These are phyloP conservation scores for Gossypium armourianum DNA, from an alignment of 441 rosid genomes.

Conservation along the genomic window DNA sequence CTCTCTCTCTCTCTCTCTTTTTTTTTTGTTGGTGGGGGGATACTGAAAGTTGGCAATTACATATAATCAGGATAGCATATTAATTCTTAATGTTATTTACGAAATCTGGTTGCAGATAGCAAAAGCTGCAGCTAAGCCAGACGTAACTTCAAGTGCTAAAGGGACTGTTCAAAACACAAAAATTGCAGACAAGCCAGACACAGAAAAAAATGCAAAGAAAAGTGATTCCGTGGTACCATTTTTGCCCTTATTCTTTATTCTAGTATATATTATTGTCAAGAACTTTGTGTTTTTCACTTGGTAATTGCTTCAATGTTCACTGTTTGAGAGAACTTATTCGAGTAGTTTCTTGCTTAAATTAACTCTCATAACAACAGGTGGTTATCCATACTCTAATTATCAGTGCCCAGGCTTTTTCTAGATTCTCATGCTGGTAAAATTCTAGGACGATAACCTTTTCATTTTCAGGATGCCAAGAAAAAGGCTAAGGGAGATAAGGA, in stretches of 20 bases:
- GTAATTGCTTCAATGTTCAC: neutral
- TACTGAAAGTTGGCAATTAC: neutral
- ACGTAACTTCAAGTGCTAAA: slow-evolving; percentile 37
- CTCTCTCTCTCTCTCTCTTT: no score
- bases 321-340: neutral
- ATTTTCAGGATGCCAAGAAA: slow-evolving; percentile 30
- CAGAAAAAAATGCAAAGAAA: slow-evolving; percentile 30
- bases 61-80: neutral
- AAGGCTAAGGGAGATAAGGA: slow-evolving; percentile 37
- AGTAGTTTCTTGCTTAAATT: neutral
- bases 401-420: neutral
- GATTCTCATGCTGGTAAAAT: neutral
- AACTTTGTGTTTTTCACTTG: neutral
- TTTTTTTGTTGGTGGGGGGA: no score
- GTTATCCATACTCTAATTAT: neutral
- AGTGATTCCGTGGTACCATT: slow-evolving; percentile 37
- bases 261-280: neutral
- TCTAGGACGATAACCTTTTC: slow-evolving; percentile 6
- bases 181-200: slow-evolving; percentile 35
- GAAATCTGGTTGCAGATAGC: slow-evolving; percentile 25
- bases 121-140: slow-evolving; percentile 31
- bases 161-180: slow-evolving; percentile 30
- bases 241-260: neutral
- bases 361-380: neutral
- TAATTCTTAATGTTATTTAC: slow-evolving; percentile 8